These are phyloP conservation scores for Scopulariopsis brevicaulis DNA, from an alignment of 2,329 filamentous ascomycete genomes.

Conservation along the genomic window DNA sequence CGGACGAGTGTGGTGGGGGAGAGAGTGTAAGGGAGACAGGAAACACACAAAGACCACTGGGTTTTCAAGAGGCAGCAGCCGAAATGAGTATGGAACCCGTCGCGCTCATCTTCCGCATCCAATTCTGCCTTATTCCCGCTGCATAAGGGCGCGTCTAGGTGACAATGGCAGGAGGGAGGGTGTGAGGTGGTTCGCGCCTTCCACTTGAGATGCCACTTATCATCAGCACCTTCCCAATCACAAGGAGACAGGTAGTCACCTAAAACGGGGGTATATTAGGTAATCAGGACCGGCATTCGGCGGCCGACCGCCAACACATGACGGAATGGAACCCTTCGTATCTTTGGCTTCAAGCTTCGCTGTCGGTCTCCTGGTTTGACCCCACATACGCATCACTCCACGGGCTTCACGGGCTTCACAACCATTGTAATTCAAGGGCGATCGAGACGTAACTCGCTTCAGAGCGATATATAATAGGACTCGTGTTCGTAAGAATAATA, in stretches of 20 bases:
- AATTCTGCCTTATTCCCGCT: background rate
- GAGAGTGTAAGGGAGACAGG: background rate
- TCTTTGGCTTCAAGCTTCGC: no score
- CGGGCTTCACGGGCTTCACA: no score
- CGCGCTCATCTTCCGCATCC: background rate
- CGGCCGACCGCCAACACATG: no score
- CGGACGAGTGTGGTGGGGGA: background rate
- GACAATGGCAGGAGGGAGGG: background rate
- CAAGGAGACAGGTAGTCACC: background rate
- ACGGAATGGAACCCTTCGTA: no score
- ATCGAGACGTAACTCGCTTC: no score
- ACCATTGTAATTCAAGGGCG: no score
- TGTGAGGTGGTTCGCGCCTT: background rate
- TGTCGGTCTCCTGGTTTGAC: no score
- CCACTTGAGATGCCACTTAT: background rate
- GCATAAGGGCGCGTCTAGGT: background rate
- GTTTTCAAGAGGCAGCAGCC: background rate
- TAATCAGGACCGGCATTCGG: no score
- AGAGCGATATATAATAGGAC: no score
- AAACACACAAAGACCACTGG: background rate
- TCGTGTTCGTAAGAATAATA: no score
- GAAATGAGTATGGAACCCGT: background rate
- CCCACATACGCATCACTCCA: no score
- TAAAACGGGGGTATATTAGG: background rate
- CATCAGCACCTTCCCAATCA: background rate